Conservation (phyloP, 208 protist genomes). For the Leishmania gerbilli region DNA sequence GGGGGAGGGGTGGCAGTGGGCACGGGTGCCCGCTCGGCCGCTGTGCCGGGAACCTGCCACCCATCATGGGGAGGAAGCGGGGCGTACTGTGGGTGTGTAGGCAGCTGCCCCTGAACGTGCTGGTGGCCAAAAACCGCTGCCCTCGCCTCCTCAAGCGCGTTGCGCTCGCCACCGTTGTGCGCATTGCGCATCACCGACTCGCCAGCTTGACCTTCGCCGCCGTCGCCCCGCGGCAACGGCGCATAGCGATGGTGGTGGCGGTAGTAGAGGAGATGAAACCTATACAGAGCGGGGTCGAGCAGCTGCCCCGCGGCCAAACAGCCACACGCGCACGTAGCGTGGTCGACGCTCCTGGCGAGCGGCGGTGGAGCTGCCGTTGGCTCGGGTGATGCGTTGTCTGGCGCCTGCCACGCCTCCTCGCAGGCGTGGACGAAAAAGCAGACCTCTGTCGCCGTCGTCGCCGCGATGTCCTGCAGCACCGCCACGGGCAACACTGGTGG, state of each 20-base stretch:
- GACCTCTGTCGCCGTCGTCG: slow-evolving; percentile 7
- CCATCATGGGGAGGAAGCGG: background rate
- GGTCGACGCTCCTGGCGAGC: background rate
- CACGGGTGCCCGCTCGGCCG: background rate
- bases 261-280: slow-evolving; percentile 28
- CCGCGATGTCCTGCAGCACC: slow-evolving; percentile 10
- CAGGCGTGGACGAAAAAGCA: background rate
- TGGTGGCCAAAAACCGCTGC: background rate
- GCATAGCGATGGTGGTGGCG: background rate
- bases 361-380: background rate
- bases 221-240: background rate
- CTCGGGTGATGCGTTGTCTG: background rate
- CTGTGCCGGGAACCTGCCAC: background rate
- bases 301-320: slow-evolving; percentile 20
- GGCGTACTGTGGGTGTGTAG: background rate
- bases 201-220: background rate
- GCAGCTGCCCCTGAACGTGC: background rate
- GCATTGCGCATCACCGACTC: background rate
- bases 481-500: slow-evolving; percentile 13
- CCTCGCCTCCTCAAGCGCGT: slow-evolving; percentile 7
- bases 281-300: slow-evolving; percentile 13
- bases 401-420: slow-evolving; percentile 9
- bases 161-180: background rate
- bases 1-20: background rate
- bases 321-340: slow-evolving; percentile 23